Evolutionary conservation across 176 grass and related monocot genomes (phyloP).

Genomic region (Oryza punctata): DNA sequence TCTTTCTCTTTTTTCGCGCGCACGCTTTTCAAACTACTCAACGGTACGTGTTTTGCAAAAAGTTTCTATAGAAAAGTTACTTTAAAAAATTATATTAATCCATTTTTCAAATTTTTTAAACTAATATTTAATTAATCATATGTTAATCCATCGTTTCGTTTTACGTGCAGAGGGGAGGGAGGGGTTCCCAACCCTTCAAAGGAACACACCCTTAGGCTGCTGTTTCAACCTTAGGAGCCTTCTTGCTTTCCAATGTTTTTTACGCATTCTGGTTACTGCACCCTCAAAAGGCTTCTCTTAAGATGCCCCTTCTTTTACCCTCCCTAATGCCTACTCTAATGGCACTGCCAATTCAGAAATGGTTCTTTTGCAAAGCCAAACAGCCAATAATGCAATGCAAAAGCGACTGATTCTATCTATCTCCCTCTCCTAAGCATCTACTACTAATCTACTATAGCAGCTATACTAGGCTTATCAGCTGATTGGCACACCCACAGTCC

Average conservation of each 20-base stretch:
- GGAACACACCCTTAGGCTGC: too few species aligned
- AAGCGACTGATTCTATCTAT: not conserved
- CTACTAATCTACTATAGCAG: not conserved
- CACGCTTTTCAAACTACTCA: too few species aligned
- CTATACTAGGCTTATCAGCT: not conserved
- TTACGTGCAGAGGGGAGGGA: too few species aligned
- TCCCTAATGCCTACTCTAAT: not conserved
- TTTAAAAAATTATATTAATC: too few species aligned
- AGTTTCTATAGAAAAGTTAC: too few species aligned
- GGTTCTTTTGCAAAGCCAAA: not conserved
- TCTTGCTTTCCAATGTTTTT: not conserved
- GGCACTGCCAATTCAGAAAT: not conserved
- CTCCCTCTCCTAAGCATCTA: not conserved
- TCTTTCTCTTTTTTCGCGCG: too few species aligned
- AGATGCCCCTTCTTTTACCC: not conserved
- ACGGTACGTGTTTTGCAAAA: too few species aligned
- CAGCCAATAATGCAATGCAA: not conserved
- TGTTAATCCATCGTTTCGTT: too few species aligned
- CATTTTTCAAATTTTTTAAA: too few species aligned
- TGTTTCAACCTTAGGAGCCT: not conserved
- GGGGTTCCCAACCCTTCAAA: too few species aligned
- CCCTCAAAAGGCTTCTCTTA: slow-evolving; percentile 12
- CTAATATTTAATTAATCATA: too few species aligned
- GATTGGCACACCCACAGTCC: not conserved
- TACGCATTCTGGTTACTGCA: not conserved